Evolutionary conservation across 2,329 filamentous ascomycete genomes (phyloP), one percentile per base, ranked within the genome.

Genomic region (Salinomyces thailandicus): DNA sequence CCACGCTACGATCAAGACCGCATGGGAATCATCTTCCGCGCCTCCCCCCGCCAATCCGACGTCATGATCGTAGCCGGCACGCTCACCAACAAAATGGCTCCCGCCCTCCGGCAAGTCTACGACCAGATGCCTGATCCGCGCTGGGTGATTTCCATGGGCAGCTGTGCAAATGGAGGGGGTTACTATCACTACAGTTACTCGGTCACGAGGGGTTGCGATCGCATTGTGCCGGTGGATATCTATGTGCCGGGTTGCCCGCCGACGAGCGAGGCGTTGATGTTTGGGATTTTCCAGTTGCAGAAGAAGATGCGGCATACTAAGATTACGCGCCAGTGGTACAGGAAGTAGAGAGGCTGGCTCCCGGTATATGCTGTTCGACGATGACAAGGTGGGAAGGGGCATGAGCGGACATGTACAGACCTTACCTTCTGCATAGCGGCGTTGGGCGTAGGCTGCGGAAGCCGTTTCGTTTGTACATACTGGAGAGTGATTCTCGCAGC

Each of bases 21-120:
- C 22, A 70, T 89, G 41, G 85, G 85, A 46, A 91, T 93, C 59
- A 91, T 93, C 59, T 93, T 91, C 74, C 79, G 85, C 50, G 85
- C 84, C 40, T 89, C 83, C 11, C 85, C 85, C 1, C 79, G 85
- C 46, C 85, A 93, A 62, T 83, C 84, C 42, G 85, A 93, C 62
- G 81, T 93, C 48, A 91, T 93, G 85, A 91, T 93, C 53, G 85
- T 93, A 15, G 85, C 85, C 17, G 85, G 85, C 33, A 93, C 85
- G n/a, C 72, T 93, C 41, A 89, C 84, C 46, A 93, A 93, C 72
- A 93, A 93, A 69, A 93, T 93, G 85, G 85, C 84, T 0, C 84
- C 85, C 2, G 85, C 85, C 18, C 68, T 93, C 50, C 72, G 85
- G 58, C 83, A 89, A 63, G 79, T 91, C 41, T 93, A 93, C 67